A percentile compares a stretch with the other conserved stretches of the same genome.
Evolutionary conservation across 805 yeast species (phyloP).

Genomic region (Teunomyces cretensis): DNA sequence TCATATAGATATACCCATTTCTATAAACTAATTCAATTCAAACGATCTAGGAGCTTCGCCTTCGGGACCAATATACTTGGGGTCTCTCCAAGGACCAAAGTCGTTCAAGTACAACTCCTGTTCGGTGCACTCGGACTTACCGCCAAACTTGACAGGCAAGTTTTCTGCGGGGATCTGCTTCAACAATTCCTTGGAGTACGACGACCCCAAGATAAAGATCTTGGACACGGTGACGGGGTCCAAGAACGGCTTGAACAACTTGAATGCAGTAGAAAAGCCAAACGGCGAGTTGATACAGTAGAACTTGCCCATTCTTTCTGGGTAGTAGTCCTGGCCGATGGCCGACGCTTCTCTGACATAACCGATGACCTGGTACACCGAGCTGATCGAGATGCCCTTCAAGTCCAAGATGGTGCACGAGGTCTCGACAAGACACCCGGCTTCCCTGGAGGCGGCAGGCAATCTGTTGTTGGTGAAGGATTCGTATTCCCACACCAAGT

Average conservation of each 20-base stretch:
- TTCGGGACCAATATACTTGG: slow-evolving; percentile 86
- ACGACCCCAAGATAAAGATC: slow-evolving; percentile 80
- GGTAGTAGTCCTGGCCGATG: slow-evolving; percentile 96
- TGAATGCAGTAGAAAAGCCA: slow-evolving; percentile 94
- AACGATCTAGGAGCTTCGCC: slow-evolving; percentile 77
- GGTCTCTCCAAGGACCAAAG: slow-evolving; percentile 97
- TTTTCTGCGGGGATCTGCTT: slow-evolving; percentile 93
- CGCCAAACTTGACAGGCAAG: slow-evolving; percentile 90
- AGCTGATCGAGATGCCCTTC: slow-evolving; percentile 84
- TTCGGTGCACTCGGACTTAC: slow-evolving; percentile 63
- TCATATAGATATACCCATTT: slow-evolving; percentile 5
- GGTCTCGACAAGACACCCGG: slow-evolving; percentile 81
- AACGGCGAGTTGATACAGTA: slow-evolving; percentile 95
- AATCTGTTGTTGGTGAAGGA: slow-evolving; percentile 78
- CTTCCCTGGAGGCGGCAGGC: slow-evolving; percentile 90
- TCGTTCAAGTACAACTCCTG: slow-evolving; percentile 87
- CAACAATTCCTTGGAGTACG: slow-evolving; percentile 77
- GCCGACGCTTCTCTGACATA: slow-evolving; percentile 91
- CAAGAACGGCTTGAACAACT: slow-evolving; percentile 85
- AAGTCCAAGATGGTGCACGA: slow-evolving; percentile 95
- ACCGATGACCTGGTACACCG: slow-evolving; percentile 81
- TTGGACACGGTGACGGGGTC: slow-evolving; percentile 97
- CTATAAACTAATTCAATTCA: slow-evolving; percentile 1
- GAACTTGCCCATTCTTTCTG: slow-evolving; percentile 98
- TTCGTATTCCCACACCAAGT: slow-evolving; percentile 97